Percentiles rank a stretch among this genome's conserved stretches.
Conservation (phyloP, 768 basidiomycete genomes). For the Tulasnella sp. region DNA sequence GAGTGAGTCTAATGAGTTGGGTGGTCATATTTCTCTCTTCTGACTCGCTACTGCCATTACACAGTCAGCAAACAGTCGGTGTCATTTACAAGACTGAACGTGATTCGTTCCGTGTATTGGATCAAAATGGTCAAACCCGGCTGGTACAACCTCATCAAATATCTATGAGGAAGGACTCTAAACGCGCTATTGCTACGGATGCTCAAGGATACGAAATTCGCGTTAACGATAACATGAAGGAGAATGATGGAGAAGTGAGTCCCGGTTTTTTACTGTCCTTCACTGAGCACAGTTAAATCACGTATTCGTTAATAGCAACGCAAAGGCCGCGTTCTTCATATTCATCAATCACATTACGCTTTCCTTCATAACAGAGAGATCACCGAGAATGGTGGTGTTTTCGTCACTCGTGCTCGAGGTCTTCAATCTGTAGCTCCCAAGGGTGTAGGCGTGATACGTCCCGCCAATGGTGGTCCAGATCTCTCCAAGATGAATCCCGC, state of each 20-base stretch:
- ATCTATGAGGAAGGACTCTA: slow-evolving; percentile 73
- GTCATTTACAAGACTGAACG: slow-evolving; percentile 97
- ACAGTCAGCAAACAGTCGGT: slow-evolving; percentile 84
- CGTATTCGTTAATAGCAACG: slow-evolving; percentile 39
- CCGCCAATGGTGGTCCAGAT: slow-evolving; percentile 47
- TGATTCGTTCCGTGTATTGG: slow-evolving; percentile 88
- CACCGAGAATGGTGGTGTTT: slow-evolving; percentile 83
- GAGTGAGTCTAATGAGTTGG: slow-evolving; percentile 47
- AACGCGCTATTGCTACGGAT: slow-evolving; percentile 77
- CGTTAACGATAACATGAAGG: slow-evolving; percentile 83
- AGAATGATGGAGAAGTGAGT: slow-evolving; percentile 69
- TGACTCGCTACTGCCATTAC: background rate
- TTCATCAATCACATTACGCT: slow-evolving; percentile 85
- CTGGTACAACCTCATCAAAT: slow-evolving; percentile 90
- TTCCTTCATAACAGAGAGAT: slow-evolving; percentile 91
- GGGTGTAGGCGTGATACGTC: slow-evolving; percentile 50
- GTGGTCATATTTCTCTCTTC: background rate
- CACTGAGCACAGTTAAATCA: background rate
- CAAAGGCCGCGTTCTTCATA: slow-evolving; percentile 83
- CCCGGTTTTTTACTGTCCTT: slow-evolving; percentile 20
- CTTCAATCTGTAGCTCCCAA: slow-evolving; percentile 80
- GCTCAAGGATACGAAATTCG: slow-evolving; percentile 77
- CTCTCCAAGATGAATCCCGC: slow-evolving; percentile 88
- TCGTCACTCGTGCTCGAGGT: slow-evolving; percentile 76
- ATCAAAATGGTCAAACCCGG: slow-evolving; percentile 83